Base-by-base conservation (phyloP, 2,329 filamentous ascomycete species). In the Helotiales sp. region DNA sequence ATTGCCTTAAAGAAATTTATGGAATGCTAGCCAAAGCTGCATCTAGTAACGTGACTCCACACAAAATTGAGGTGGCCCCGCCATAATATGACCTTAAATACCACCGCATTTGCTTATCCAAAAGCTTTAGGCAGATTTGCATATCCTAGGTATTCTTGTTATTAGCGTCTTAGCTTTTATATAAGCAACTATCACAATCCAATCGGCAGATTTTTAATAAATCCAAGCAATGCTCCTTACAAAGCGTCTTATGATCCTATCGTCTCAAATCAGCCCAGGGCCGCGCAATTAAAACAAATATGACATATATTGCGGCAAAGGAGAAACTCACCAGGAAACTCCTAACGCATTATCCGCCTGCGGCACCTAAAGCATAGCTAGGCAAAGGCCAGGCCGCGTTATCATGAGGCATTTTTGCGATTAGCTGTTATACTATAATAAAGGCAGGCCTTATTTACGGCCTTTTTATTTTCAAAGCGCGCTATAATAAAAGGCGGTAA, bases 401-500 rank as follows among this genome's bases (percentile, higher is more conserved):
- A 13, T 40, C 34, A 7, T 13, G 11, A 40, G 34, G 34, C 34
- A 40, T 40, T 40, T 6, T 32, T 32, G 13, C n/a, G n/a, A n/a
- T n/a, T n/a, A n/a, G n/a, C n/a, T n/a, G n/a, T n/a, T n/a, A n/a
- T 45, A 13, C n/a, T 17, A 5, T 17, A 20, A 17, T 6, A 17
- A 13, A 13, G 4, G 40, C 40, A 45, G 40, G 40, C 6, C n/a
- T 5, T 6, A 13, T 45, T 13, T 17, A 11, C 47, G 32, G 32
- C 20, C 55, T 63, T 5, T 61, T 24, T 28, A n/a, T 61, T 37
- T 61, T 22, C 40, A 37, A 20, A 32, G 58, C 37, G 37, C 13
- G 20, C 61, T 70, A 34, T 34, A 34, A 43, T 37, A 40, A 66
- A 49, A 47, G 55, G 20, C 49, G 47, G 63, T 70, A 37, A 70